Evolutionary conservation across 2,329 filamentous ascomycete species (phyloP), one percentile per base, ranked within the genome.

Genomic region (Diplodia seriata): DNA sequence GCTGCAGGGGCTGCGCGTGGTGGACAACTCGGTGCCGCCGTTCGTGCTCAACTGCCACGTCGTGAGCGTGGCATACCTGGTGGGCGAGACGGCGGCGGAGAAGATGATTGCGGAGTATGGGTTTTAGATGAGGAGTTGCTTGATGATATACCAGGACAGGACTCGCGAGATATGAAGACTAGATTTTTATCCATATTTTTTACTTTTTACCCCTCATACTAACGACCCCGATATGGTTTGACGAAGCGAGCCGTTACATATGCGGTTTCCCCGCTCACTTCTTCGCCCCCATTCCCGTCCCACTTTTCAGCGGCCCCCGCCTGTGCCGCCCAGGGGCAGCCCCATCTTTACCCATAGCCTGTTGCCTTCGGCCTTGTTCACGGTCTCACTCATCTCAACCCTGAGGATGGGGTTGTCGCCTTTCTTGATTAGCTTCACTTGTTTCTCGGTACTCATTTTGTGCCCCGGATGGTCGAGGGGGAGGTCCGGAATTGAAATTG

Each of bases 31-130:
- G 64, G 68, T 72, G 14, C 72, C 70, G 69, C 74, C 73, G 23
- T 66, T 66, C 23, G 64, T 66, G 64, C 53, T 57, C 40, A 66
- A 66, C 40, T 57, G 64, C 23, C 64, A 66, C 33, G 40, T 66
- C 6, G 53, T 57, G 51, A 66, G 64, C 43, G 64, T 66, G 31
- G 76, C 76, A 11, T 79, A 78, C 71, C 62, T 78, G 38, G 69
- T 78, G 18, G 76, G 75, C 14, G 73, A 77, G 70, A 75, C 75
- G 68, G 75, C 75, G 15, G 74, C 75, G n/a, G 76, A 77, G 56
- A 76, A 71, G 70, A 61, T 78, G 57, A 72, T 76, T 33, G 69
- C 59, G 36, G 75, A 78, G 68, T 77, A 78, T 62, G 57, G 62
- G 23, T 33, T 65, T 15, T 50, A 54, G 43, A 26, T 43, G 26